Evolutionary conservation across 176 grass and related monocot species (phyloP).

Genomic region (Avena insularis): DNA sequence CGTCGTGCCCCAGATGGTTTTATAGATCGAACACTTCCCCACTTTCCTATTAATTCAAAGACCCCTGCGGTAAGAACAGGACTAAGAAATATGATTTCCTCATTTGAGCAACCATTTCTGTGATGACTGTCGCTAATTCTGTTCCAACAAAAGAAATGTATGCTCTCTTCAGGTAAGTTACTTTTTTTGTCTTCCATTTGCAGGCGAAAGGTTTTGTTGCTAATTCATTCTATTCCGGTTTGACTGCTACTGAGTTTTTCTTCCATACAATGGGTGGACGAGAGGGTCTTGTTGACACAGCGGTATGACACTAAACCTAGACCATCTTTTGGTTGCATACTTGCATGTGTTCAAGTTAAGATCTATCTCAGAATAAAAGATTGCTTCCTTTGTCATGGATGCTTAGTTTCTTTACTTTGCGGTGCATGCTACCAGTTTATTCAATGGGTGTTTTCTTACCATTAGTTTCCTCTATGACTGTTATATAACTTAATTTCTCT

Average conservation of each 20-base stretch:
- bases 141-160: slow-evolving; percentile 25
- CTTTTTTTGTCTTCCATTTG: slow-evolving; percentile 36
- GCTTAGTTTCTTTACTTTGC: slow-evolving; percentile 13
- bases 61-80: slow-evolving; percentile 81
- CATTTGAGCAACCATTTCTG: slow-evolving; percentile 38
- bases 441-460: slow-evolving; percentile 3
- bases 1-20: slow-evolving; percentile 88
- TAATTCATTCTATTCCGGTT: slow-evolving; percentile 94
- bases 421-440: slow-evolving; percentile 17
- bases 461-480: not conserved
- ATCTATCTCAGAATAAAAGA: slow-evolving; percentile 1
- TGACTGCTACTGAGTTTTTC: slow-evolving; percentile 96
- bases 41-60: slow-evolving; percentile 93
- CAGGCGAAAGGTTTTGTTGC: slow-evolving; percentile 99
- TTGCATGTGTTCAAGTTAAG: slow-evolving; percentile 23
- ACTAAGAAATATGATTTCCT: slow-evolving; percentile 42
- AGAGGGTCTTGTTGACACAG: slow-evolving; percentile 99
- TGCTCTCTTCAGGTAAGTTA: slow-evolving; percentile 34
- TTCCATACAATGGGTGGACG: slow-evolving; percentile 99
- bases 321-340: slow-evolving; percentile 33
- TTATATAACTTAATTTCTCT: not conserved
- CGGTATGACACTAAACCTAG: slow-evolving; percentile 61
- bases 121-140: slow-evolving; percentile 13
- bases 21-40: slow-evolving; percentile 94
- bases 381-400: slow-evolving; percentile 2